These are phyloP conservation scores for Ajuga reptans DNA, from an alignment of 305 asterid species.

Conservation along the genomic window DNA sequence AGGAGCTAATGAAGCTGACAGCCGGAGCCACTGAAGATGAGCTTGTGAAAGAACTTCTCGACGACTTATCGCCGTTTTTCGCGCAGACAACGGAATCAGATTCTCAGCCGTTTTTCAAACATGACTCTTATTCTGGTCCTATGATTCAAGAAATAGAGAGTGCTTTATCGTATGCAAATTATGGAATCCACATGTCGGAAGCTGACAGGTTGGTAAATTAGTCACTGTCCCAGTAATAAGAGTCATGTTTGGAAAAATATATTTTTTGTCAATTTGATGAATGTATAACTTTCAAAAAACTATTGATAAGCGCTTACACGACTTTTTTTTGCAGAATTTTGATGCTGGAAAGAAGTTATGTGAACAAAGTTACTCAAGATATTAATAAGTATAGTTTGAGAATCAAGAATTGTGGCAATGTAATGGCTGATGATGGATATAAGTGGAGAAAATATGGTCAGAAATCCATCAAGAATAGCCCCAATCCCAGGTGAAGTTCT, in stretches of 20 bases:
- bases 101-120: too few species aligned
- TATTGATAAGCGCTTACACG: too few species aligned
- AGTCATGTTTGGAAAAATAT: too few species aligned
- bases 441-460: slow-evolving; percentile 97
- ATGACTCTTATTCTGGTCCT: slow-evolving; percentile 28
- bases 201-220: slow-evolving; percentile 31
- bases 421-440: slow-evolving; percentile 79
- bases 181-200: slow-evolving; percentile 23
- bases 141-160: slow-evolving; percentile 30
- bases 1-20: slow-evolving; percentile 27
- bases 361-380: slow-evolving; percentile 25
- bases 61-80: slow-evolving; percentile 41
- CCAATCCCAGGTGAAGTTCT: slow-evolving; percentile 57
- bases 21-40: slow-evolving; percentile 35
- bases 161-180: slow-evolving; percentile 23
- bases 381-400: slow-evolving; percentile 50
- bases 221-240: too few species aligned
- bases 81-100: slow-evolving; percentile 20
- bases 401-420: slow-evolving; percentile 60
- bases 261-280: too few species aligned
- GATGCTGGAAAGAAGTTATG: slow-evolving; percentile 32
- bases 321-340: slow-evolving; percentile 46
- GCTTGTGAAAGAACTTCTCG: slow-evolving; percentile 45
- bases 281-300: too few species aligned
- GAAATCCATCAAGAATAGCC: slow-evolving; percentile 83